Conservation (phyloP, 179 eudicot species). For the Silene vulgaris region DNA sequence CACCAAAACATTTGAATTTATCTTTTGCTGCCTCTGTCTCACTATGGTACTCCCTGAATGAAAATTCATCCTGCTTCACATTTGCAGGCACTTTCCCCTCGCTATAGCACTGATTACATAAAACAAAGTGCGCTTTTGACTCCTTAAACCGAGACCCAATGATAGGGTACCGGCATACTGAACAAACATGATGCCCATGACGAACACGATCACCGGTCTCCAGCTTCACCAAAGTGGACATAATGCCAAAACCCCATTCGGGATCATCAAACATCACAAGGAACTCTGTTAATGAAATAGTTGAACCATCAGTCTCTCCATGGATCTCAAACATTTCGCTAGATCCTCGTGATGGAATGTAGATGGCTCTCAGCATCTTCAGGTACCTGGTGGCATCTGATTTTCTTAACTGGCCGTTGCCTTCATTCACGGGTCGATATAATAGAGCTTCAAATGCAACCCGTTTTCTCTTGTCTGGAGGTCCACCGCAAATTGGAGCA, state of each 20-base stretch:
- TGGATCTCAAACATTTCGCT: slow-evolving; percentile 78
- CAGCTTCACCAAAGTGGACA: slow-evolving; percentile 63
- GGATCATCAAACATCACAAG: slow-evolving; percentile 73
- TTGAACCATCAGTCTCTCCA: slow-evolving; percentile 59
- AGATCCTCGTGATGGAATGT: slow-evolving; percentile 61
- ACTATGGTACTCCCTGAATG: slow-evolving; percentile 72
- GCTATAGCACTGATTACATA: slow-evolving; percentile 82
- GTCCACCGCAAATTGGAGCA: slow-evolving; percentile 77
- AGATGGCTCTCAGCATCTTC: slow-evolving; percentile 69
- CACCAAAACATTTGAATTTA: slow-evolving; percentile 71
- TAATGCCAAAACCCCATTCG: slow-evolving; percentile 85
- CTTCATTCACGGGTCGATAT: slow-evolving; percentile 79
- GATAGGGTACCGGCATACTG: slow-evolving; percentile 82
- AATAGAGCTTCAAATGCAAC: slow-evolving; percentile 77
- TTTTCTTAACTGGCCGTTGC: slow-evolving; percentile 49
- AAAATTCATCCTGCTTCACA: slow-evolving; percentile 70
- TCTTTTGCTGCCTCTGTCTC: slow-evolving; percentile 80
- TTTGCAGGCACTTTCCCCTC: slow-evolving; percentile 91
- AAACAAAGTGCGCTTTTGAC: slow-evolving; percentile 61
- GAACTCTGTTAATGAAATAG: slow-evolving; percentile 60
- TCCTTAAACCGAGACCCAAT: slow-evolving; percentile 88
- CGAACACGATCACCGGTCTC: slow-evolving; percentile 81
- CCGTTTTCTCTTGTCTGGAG: slow-evolving; percentile 62
- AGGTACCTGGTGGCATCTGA: slow-evolving; percentile 61
- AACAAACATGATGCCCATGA: slow-evolving; percentile 63